phyloP scores from a whole-genome alignment of 1,139 yeast genomes.

The Hyphopichia wangnamkhiaoensis region DNA sequence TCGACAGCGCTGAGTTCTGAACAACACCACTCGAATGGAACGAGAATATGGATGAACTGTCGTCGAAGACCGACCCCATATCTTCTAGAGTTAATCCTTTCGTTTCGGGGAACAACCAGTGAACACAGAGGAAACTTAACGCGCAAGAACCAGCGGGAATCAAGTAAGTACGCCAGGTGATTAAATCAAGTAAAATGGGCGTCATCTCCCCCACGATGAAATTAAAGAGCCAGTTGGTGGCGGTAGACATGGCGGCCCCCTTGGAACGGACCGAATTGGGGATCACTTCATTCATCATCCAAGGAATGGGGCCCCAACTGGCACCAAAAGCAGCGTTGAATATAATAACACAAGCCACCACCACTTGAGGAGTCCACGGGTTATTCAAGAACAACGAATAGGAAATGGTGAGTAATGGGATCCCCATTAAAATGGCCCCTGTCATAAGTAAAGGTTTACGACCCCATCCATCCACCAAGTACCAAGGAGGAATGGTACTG shows the following conservation, averaged over 20 bases:
- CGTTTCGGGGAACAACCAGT: constrained; percentile 54
- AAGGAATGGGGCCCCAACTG: constrained; percentile 94
- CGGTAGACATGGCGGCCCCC: constrained; percentile 89
- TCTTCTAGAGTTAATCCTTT: constrained; percentile 56
- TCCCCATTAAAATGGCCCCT: constrained; percentile 80
- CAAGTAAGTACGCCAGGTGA: constrained; percentile 79
- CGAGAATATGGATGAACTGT: constrained; percentile 44
- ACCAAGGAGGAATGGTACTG: constrained; percentile 90
- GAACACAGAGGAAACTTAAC: constrained; percentile 60
- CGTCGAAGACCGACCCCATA: constrained; percentile 55
- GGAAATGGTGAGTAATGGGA: constrained; percentile 66
- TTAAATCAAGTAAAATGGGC: constrained; percentile 75
- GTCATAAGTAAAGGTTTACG: constrained; percentile 76
- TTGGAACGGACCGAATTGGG: constrained; percentile 88
- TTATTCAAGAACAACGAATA: constrained; percentile 63
- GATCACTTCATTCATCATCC: constrained; percentile 89
- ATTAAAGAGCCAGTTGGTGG: constrained; percentile 93
- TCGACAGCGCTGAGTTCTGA: background rate
- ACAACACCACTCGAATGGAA: constrained; percentile 34
- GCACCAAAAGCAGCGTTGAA: constrained; percentile 87
- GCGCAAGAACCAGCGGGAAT: constrained; percentile 80
- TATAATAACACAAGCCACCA: constrained; percentile 72
- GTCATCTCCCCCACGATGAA: constrained; percentile 91
- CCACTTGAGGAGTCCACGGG: constrained; percentile 64
- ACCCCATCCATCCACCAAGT: constrained; percentile 87